phyloP scores from a whole-genome alignment of 805 yeast genomes.

The Clavispora asparagi region DNA sequence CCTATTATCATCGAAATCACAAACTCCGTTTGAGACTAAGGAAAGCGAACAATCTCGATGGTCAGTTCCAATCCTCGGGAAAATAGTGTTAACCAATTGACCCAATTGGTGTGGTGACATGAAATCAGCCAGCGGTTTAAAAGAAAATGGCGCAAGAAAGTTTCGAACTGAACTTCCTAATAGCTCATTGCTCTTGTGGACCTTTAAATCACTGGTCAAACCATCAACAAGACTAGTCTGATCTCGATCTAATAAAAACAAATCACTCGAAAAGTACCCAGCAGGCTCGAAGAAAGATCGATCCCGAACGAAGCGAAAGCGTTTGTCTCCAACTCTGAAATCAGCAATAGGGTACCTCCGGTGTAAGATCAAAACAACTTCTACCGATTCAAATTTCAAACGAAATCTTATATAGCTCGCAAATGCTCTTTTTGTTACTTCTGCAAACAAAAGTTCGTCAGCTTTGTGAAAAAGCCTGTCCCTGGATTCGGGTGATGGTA shows the following conservation, averaged over 20 bases:
- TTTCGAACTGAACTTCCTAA: slow-evolving; percentile 3
- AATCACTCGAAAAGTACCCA: slow-evolving; percentile 6
- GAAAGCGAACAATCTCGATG: slow-evolving; percentile 5
- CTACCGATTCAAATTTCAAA: slow-evolving; percentile 4
- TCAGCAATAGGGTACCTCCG: slow-evolving; percentile 9
- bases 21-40: slow-evolving; percentile 3
- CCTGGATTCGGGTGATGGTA: slow-evolving; percentile 9
- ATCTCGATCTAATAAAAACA: slow-evolving; percentile 5
- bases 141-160: slow-evolving; percentile 1
- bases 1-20: slow-evolving; percentile 5
- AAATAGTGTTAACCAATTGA: not conserved
- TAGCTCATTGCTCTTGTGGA: slow-evolving; percentile 6
- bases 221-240: slow-evolving; percentile 8
- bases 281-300: not conserved
- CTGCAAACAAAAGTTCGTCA: slow-evolving; percentile 8
- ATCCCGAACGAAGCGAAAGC: slow-evolving; percentile 8
- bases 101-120: slow-evolving; percentile 6
- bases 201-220: slow-evolving; percentile 6
- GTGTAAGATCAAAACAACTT: slow-evolving; percentile 6
- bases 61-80: slow-evolving; percentile 2
- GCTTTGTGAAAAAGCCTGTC: slow-evolving; percentile 8
- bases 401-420: slow-evolving; percentile 9
- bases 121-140: slow-evolving; percentile 2
- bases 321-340: slow-evolving; percentile 5
- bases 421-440: slow-evolving; percentile 5